Percentiles rank a stretch among this genome's conserved stretches.
These are phyloP conservation scores for Phoma sp. DNA, from an alignment of 2,329 filamentous ascomycete genomes.

Conservation along the genomic window DNA sequence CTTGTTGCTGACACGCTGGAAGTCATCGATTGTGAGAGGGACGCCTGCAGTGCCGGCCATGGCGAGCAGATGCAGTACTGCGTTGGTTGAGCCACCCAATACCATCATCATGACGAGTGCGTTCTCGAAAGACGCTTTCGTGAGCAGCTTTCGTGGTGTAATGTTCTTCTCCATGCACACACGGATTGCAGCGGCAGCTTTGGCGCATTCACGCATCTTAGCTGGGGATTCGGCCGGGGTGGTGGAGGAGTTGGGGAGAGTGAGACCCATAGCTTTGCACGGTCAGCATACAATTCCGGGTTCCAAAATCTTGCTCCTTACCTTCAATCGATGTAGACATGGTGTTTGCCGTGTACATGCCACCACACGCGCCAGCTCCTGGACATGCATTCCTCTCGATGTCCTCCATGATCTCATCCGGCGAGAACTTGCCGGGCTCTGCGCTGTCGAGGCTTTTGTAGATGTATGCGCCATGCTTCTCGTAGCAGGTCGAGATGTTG, in stretches of 20 bases:
- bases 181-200: slow-evolving; percentile 77
- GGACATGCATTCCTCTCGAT: slow-evolving; percentile 81
- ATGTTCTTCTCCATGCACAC: slow-evolving; percentile 83
- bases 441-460: slow-evolving; percentile 77
- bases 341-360: slow-evolving; percentile 95
- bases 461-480: slow-evolving; percentile 80
- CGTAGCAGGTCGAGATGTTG: slow-evolving; percentile 89
- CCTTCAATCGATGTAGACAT: slow-evolving; percentile 86
- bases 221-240: slow-evolving; percentile 81
- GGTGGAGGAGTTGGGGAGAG: slow-evolving; percentile 81
- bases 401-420: slow-evolving; percentile 82
- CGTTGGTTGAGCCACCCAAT: slow-evolving; percentile 88
- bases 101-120: slow-evolving; percentile 90
- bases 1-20: slow-evolving; percentile 80
- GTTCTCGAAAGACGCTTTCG: slow-evolving; percentile 82
- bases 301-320: not conserved
- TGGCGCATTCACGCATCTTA: slow-evolving; percentile 86
- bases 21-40: slow-evolving; percentile 77
- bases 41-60: slow-evolving; percentile 88
- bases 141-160: slow-evolving; percentile 78
- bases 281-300: slow-evolving; percentile 7
- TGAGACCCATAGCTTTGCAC: slow-evolving; percentile 74
- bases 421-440: slow-evolving; percentile 69
- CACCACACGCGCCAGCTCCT: slow-evolving; percentile 79
- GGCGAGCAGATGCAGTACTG: slow-evolving; percentile 85